Percentiles rank a stretch among this genome's conserved stretches.
phyloP scores from a whole-genome alignment of 2,329 filamentous ascomycete genomes.

The Macrophomina pseudophaseolina region DNA sequence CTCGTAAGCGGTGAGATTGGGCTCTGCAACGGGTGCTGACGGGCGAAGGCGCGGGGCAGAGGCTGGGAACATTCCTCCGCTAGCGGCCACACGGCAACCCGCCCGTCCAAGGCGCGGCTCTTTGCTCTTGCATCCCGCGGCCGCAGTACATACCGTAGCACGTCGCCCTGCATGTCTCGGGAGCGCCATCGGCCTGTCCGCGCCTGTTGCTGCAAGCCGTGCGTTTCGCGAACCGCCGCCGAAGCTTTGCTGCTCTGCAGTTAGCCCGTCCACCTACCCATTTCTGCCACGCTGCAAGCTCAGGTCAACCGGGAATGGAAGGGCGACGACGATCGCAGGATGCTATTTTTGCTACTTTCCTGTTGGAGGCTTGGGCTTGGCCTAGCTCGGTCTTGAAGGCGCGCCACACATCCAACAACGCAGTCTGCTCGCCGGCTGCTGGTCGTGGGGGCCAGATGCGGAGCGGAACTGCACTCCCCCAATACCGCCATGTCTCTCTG shows the following conservation, averaged over 20 bases:
- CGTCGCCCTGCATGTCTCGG: conserved; percentile 13
- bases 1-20: conserved; percentile 8
- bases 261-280: neutral
- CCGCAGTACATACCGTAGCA: neutral
- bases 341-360: conserved; percentile 25
- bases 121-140: neutral
- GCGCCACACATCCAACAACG: neutral
- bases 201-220: neutral
- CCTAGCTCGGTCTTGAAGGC: conserved; percentile 4
- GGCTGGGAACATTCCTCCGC: conserved; percentile 5
- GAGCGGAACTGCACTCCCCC: neutral
- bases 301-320: neutral
- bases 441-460: conserved; percentile 16
- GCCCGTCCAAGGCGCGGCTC: conserved; percentile 12
- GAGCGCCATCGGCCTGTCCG: neutral
- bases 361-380: conserved; percentile 11
- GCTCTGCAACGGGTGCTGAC: conserved; percentile 14
- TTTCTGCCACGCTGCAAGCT: neutral
- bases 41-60: conserved; percentile 20
- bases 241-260: neutral
- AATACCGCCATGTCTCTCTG: neutral
- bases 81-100: conserved; percentile 2
- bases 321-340: conserved; percentile 14
- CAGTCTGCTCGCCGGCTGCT: neutral
- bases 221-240: neutral